These are phyloP conservation scores for Trichosporon sp. DNA, from an alignment of 1,284 basidiomycete genomes.

Conservation along the genomic window DNA sequence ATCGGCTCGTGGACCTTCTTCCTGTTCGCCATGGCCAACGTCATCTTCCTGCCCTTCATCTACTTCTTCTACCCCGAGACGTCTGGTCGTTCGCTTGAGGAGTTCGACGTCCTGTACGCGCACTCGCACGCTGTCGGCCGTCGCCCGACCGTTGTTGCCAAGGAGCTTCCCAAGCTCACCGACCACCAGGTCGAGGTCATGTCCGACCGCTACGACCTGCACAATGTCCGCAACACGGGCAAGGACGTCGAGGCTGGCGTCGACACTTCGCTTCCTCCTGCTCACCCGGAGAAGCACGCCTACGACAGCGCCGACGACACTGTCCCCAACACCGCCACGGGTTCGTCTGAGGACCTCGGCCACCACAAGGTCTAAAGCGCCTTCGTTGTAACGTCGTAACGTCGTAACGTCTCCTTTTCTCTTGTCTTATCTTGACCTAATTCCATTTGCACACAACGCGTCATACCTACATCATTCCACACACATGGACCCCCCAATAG, in stretches of 20 bases:
- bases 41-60: slow-evolving; percentile 47
- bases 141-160: slow-evolving; percentile 41
- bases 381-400: neutral
- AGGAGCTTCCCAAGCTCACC: slow-evolving; percentile 42
- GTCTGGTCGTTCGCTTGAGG: slow-evolving; percentile 41
- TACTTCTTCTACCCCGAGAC: slow-evolving; percentile 48
- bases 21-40: slow-evolving; percentile 48
- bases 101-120: slow-evolving; percentile 47
- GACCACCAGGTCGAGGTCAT: slow-evolving; percentile 44
- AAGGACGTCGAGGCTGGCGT: slow-evolving; percentile 12
- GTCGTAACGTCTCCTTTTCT: neutral
- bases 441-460: neutral
- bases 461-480: neutral
- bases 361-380: neutral
- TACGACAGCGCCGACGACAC: neutral
- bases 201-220: slow-evolving; percentile 47
- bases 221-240: slow-evolving; percentile 29
- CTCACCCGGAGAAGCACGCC: neutral
- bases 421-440: neutral
- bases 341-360: neutral
- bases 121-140: slow-evolving; percentile 27
- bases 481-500: slow-evolving; percentile 11
- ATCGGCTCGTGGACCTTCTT: slow-evolving; percentile 49
- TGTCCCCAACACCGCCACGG: neutral
- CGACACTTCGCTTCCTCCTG: slow-evolving; percentile 15